A percentile compares a stretch with the other conserved stretches of the same genome.
phyloP scores from a whole-genome alignment of 768 basidiomycete species.

The Lyophyllum semitale region DNA sequence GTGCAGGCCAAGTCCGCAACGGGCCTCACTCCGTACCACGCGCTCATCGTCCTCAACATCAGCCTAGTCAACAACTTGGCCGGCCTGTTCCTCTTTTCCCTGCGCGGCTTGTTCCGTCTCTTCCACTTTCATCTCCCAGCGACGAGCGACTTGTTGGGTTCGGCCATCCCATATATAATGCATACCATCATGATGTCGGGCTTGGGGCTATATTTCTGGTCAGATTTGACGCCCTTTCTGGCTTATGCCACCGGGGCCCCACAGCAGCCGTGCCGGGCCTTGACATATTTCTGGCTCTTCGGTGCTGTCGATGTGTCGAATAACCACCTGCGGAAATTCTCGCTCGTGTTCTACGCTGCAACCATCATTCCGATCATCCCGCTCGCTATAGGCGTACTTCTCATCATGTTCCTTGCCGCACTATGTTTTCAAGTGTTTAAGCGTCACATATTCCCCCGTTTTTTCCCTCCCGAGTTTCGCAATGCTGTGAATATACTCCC shows the following conservation, averaged over 20 bases:
- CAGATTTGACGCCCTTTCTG: not conserved
- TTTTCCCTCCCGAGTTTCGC: no score
- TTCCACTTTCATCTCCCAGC: not conserved
- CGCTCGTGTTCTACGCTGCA: not conserved
- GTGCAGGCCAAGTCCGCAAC: not conserved
- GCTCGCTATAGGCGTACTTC: no score
- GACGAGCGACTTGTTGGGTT: not conserved
- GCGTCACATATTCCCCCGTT: no score
- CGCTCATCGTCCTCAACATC: constrained; percentile 3
- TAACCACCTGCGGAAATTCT: not conserved
- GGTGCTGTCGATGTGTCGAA: not conserved
- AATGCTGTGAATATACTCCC: no score
- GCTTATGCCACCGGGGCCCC: not conserved
- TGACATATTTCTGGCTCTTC: constrained; percentile 2
- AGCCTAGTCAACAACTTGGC: constrained; percentile 7
- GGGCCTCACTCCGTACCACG: constrained; percentile 5
- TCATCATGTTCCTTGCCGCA: no score
- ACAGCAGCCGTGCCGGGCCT: not conserved
- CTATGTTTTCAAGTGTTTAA: no score
- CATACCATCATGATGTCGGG: not conserved
- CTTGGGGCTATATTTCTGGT: not conserved
- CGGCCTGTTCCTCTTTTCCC: not conserved
- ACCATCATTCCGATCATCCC: not conserved
- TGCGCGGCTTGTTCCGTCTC: not conserved
- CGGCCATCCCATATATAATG: not conserved